These are phyloP conservation scores for Leucosporidium creatinivorum DNA, from an alignment of 768 basidiomycete genomes.

Conservation along the genomic window DNA sequence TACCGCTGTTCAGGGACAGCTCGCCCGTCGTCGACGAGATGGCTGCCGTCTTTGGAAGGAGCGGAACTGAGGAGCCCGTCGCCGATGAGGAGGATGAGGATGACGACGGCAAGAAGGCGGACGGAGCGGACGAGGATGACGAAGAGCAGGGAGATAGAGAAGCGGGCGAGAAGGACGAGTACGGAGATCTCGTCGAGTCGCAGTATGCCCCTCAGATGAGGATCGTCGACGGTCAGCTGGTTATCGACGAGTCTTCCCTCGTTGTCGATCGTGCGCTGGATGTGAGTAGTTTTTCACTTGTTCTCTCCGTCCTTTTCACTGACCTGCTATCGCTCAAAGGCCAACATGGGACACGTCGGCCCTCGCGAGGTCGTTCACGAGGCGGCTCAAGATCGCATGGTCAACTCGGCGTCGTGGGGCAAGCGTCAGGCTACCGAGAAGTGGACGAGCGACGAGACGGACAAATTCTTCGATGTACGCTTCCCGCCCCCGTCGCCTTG, in stretches of 20 bases:
- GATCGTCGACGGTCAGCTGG: constrained; percentile 76
- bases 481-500: not conserved
- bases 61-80: not conserved
- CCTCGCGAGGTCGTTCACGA: constrained; percentile 44
- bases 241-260: constrained; percentile 77
- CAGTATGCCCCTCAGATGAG: constrained; percentile 78
- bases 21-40: not conserved
- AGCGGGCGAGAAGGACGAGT: constrained; percentile 49
- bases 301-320: not conserved
- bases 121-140: constrained; percentile 16
- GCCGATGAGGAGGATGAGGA: too few relatives aligned
- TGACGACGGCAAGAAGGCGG: not conserved
- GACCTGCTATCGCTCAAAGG: not conserved
- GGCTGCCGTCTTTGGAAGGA: not conserved
- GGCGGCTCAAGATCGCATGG: constrained; percentile 69
- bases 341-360: constrained; percentile 26
- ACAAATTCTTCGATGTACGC: constrained; percentile 73
- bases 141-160: constrained; percentile 33
- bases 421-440: constrained; percentile 67
- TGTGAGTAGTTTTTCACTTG: constrained; percentile 42
- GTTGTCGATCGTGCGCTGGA: constrained; percentile 61
- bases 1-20: not conserved
- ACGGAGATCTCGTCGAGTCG: constrained; percentile 58
- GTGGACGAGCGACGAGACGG: constrained; percentile 86
- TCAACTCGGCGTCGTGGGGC: constrained; percentile 74